Conservation (phyloP, 129 eudicot species). For the Mikania micrantha region DNA sequence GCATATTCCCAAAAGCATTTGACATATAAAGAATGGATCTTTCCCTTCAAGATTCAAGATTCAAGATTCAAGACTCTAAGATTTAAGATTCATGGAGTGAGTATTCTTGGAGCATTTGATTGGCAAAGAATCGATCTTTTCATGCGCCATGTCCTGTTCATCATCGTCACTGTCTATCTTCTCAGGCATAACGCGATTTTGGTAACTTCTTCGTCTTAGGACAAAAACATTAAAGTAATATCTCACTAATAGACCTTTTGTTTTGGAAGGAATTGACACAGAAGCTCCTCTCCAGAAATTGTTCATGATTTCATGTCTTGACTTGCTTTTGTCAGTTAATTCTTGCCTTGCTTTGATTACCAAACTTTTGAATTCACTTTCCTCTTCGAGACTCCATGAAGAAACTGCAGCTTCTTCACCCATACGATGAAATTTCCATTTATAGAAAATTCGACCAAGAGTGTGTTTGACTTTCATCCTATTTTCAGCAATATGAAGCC, state of each 20-base stretch:
- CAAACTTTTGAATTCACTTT: conserved; percentile 49
- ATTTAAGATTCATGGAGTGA: no score
- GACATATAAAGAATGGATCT: conserved; percentile 10
- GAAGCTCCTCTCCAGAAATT: conserved; percentile 47
- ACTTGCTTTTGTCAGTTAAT: conserved; percentile 18
- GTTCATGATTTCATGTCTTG: conserved; percentile 16
- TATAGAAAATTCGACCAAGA: conserved; percentile 48
- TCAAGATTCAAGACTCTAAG: conserved; percentile 20
- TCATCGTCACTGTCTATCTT: conserved; percentile 84
- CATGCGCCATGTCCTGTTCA: conserved; percentile 47
- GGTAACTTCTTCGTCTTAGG: conserved; percentile 53
- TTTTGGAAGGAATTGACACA: conserved; percentile 42
- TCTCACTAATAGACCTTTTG: conserved; percentile 57
- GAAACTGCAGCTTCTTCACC: conserved; percentile 86
- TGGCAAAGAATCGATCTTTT: conserved; percentile 23
- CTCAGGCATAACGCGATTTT: conserved; percentile 60
- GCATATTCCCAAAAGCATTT: conserved; percentile 32
- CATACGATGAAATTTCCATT: conserved; percentile 72
- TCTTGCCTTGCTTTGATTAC: conserved; percentile 33
- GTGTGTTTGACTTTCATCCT: conserved; percentile 42
- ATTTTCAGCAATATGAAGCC: conserved; percentile 67
- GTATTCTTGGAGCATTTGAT: conserved; percentile 27
- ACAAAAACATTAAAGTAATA: conserved; percentile 77
- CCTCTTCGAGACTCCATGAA: conserved; percentile 57
- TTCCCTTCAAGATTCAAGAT: not conserved